Evolutionary conservation across 2,329 filamentous ascomycete genomes (phyloP), one percentile per base, ranked within the genome.

Genomic region (Lecanicillium sp.): DNA sequence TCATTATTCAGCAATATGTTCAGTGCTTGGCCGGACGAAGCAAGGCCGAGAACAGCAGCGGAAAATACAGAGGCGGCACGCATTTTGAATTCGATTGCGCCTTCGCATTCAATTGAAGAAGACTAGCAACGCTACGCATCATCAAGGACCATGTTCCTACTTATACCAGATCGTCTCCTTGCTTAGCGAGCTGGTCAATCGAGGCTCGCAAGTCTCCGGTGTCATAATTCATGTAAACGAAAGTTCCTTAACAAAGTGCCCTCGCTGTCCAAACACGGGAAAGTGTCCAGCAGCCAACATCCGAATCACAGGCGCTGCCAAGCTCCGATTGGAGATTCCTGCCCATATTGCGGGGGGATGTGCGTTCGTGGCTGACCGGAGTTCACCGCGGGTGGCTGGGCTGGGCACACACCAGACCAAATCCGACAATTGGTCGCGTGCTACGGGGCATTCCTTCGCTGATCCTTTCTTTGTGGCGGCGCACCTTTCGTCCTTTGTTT

Each of bases 1-100:
- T 57, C 54, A 25, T 57, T 58, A 12, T 50, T 56, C 0, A 58
- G 30, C 11, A 58, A 37, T 33, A 58, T 56, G 13, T 58, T 58
- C 17, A 58, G 37, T 5, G 47, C 52, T 4, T 49, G 46, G 45
- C 43, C 2, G 34, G 40, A 41, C 17, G 20, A 12, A 7, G 29
- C 34, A 10, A 41, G 30, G 11, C 12, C 39, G 13, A 41, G 29
- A 13, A 25, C 11, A 11, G 22, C 22, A 25, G 22, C 6, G 22
- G 33, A 33, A 15, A 41, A 18, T 18, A 37, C n/a, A 19, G 17
- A 32, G 9, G 34, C 31, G 17, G 22, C 10, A 25, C 25, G 39
- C 39, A 41, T 41, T 15, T 8, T 30, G 13, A 13, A 14, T 14
- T n/a, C 8, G 13, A 13, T 8, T 8, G 8, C 25, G 9, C 13